Conservation (phyloP, 352 stramenopile genomes). For the Globisporangium cystogenes region DNA sequence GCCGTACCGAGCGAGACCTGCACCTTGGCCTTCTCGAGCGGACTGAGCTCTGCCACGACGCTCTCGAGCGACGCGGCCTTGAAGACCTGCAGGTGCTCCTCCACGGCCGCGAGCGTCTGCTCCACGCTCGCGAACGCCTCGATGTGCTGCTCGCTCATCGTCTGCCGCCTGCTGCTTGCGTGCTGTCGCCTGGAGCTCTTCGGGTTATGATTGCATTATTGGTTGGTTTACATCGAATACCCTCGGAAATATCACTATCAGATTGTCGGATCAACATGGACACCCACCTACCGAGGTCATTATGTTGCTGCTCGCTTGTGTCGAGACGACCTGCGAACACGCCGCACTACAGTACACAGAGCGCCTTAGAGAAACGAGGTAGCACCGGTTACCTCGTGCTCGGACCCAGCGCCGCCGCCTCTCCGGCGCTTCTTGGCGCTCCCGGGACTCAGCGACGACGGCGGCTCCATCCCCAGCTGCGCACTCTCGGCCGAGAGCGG, state of each 20-base stretch:
- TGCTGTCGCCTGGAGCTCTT: constrained; percentile 5
- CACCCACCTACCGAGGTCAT: no score
- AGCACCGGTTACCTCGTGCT: neutral
- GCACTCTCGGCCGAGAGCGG: constrained; percentile 17
- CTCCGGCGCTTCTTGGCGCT: constrained; percentile 34
- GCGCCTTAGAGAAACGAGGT: neutral
- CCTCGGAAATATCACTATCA: neutral
- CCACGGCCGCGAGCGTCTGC: constrained; percentile 70
- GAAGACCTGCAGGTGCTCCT: constrained; percentile 66
- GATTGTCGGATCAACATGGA: neutral
- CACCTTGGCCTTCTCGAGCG: constrained; percentile 77
- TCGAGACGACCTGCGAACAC: neutral
- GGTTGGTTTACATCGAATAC: constrained; percentile 9
- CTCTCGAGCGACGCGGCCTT: constrained; percentile 47
- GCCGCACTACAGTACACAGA: neutral
- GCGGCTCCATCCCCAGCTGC: constrained; percentile 16
- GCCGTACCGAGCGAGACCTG: constrained; percentile 83
- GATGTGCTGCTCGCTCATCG: constrained; percentile 55
- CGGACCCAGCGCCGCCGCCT: neutral
- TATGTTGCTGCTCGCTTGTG: neutral
- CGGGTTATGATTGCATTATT: constrained; percentile 6
- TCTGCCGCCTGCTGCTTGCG: neutral
- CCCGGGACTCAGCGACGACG: constrained; percentile 13
- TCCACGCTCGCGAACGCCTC: constrained; percentile 68
- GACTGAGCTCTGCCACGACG: constrained; percentile 47